Evolutionary conservation across 768 basidiomycete species (phyloP), one percentile per base, ranked within the genome.

Genomic region (Lactifluus volemus): DNA sequence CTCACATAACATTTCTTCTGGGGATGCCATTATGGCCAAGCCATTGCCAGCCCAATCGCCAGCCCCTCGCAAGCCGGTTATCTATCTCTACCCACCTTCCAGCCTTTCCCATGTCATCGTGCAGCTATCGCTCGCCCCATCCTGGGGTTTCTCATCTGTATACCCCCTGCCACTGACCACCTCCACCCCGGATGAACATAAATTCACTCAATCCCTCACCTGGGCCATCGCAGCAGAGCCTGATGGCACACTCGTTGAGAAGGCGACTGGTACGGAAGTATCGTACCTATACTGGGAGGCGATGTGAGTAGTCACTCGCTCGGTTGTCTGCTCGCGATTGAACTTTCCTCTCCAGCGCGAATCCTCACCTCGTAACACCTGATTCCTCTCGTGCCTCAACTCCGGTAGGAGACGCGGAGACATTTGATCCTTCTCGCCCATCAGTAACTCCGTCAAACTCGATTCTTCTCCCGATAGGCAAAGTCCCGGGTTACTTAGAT

Each of bases 401-500:
- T 5, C 51, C 60, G 19, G 5, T 42, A 9, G 30, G 41, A 10
- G 32, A 45, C 25, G 11, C 29, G 12, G 55, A 63, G 17, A 36
- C 47, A 3, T 62, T 58, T 21, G 55, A 62, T 38, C 63, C 63
- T 32, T 51, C 47, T 19, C 54, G 21, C 21, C 50, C 63, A 11
- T 49, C 55, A 8, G 38, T 50, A 17, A 53, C 11, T 32, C 49
- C 50, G 1, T 44, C 15, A 7, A 30, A 64, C 11, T 64, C 55
- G 8, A 42, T 57, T 8, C 63, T 76, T 5, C 58, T 79, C 55
- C 56, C 68, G 8, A 61, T 70, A 15, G 15, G 54, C 29, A 50
- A 71, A 10, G 61, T 77, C 6, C 70, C 76, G 5, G 60, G 58
- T 1, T 78, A 79, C 63, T 70, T 79, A 42, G 73, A 79, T 60